These are phyloP conservation scores for Viridothelium virens DNA, from an alignment of 495 filamentous ascomycete genomes.

Conservation along the genomic window DNA sequence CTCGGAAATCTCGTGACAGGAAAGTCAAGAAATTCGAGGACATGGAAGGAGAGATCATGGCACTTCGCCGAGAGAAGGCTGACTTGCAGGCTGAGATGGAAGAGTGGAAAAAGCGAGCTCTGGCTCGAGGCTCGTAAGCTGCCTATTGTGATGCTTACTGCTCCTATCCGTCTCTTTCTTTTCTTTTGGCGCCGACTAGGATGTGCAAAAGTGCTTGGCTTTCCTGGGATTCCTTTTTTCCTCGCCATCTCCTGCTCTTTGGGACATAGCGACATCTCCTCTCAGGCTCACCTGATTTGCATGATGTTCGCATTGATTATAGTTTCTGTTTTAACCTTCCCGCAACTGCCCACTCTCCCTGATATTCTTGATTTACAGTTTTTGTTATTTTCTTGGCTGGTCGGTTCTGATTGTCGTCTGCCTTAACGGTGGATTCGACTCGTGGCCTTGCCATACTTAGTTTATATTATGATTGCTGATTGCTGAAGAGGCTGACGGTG, in stretches of 20 bases:
- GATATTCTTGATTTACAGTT: slow-evolving; percentile 4
- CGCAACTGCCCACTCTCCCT: neutral
- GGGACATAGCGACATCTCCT: slow-evolving; percentile 20
- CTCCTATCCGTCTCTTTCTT: slow-evolving; percentile 15
- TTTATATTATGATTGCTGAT: slow-evolving; percentile 1
- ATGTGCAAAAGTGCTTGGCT: neutral
- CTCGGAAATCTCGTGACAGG: slow-evolving; percentile 84
- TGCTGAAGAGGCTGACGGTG: slow-evolving; percentile 5
- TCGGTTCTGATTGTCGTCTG: slow-evolving; percentile 33
- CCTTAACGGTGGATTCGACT: slow-evolving; percentile 25
- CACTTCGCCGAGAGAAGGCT: slow-evolving; percentile 17
- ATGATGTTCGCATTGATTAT: slow-evolving; percentile 10
- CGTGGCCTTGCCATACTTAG: slow-evolving; percentile 20
- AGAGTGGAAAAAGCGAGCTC: slow-evolving; percentile 38
- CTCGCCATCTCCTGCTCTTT: neutral
- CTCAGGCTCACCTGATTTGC: neutral
- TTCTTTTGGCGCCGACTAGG: neutral
- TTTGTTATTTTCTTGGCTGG: slow-evolving; percentile 16
- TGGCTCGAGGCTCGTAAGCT: slow-evolving; percentile 19
- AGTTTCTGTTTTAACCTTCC: slow-evolving; percentile 12
- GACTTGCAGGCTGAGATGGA: slow-evolving; percentile 43
- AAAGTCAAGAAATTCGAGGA: slow-evolving; percentile 63
- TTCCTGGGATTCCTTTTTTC: neutral
- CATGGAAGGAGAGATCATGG: slow-evolving; percentile 48
- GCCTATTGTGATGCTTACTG: neutral